Percentiles rank a stretch among this genome's conserved stretches.
These are phyloP conservation scores for Trichoderma sp. DNA, from an alignment of 2,329 filamentous ascomycete species.

Conservation along the genomic window DNA sequence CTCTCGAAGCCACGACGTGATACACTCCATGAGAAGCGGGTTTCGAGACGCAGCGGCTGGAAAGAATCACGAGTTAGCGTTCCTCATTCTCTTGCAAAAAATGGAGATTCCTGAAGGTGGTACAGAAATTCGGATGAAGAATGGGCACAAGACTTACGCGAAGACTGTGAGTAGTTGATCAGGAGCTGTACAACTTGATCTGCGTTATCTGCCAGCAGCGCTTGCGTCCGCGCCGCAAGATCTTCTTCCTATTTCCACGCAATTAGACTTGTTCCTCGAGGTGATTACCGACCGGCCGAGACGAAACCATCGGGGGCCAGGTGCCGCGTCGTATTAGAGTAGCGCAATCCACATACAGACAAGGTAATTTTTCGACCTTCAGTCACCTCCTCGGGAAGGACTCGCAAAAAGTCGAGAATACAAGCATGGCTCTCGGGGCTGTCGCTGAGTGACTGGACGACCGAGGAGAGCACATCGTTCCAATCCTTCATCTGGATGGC, in stretches of 20 bases:
- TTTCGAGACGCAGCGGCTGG: constrained; percentile 78
- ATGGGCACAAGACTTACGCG: constrained; percentile 62
- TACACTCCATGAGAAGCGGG: constrained; percentile 89
- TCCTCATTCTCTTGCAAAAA: not conserved
- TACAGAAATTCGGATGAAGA: not conserved
- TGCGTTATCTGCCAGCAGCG: constrained; percentile 89
- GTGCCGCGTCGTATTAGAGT: constrained; percentile 47
- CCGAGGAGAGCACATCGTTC: constrained; percentile 86
- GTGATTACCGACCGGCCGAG: constrained; percentile 39
- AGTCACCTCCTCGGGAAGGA: constrained; percentile 97
- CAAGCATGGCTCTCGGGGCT: constrained; percentile 80
- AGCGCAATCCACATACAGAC: constrained; percentile 82
- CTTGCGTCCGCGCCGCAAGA: constrained; percentile 79
- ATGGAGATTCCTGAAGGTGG: not conserved
- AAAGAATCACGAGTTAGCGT: constrained; percentile 1
- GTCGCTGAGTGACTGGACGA: constrained; percentile 77
- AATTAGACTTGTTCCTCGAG: constrained; percentile 42
- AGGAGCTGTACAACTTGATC: constrained; percentile 84
- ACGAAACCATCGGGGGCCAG: constrained; percentile 41
- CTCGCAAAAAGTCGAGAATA: constrained; percentile 93
- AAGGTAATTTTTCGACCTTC: constrained; percentile 99
- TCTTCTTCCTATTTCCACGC: constrained; percentile 84
- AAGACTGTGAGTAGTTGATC: constrained; percentile 89
- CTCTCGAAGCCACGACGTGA: constrained; percentile 95
- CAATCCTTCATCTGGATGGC: constrained; percentile 96